Base-by-base conservation (phyloP, 441 rosid genomes). In the Gossypium laxum region DNA sequence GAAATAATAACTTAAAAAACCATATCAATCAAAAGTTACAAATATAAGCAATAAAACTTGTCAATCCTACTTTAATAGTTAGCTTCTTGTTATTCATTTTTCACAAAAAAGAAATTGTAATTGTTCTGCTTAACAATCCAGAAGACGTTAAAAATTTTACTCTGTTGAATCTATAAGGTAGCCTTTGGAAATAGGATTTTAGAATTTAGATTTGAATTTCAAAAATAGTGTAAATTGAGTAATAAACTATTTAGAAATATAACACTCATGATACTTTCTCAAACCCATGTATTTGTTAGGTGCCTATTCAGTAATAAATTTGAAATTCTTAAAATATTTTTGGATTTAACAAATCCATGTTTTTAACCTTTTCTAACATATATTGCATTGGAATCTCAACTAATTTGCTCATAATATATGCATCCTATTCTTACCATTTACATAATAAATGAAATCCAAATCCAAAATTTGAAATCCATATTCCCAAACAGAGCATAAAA, bases 1-100 rank as follows among this genome's bases (percentile, higher is more conserved):
- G 34, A 21, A 51, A 34, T 22, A 62, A 62, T 62, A 62, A 43
- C 34, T 48, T 10, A 34, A 30, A 74, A 51, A 4, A 59, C 71
- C 21, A 67, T 26, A 22, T 43, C 15, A 7, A 48, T 43, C 18
- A 14, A 24, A 26, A 60, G 15, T 21, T 28, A 50, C 70, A 43
- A 34, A 14, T 52, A 18, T 51, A 48, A 76, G 5, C 32, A 47
- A 43, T 30, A 10, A 12, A 55, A 12, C 12, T 11, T 22, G 17
- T 43, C 41, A n/a, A 66, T 66, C 30, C 50, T 38, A 38, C 24
- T 65, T 8, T 22, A 14, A 24, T 14, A 24, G 57, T 14, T 7
- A 24, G 70, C 43, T 66, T 47, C 70, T 14, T 14, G 43, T 45
- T 47, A 14, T 66, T 47, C 70, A 0, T 2, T 64, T 26, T 21